Conservation (phyloP, 2,329 filamentous ascomycete genomes). For the Fusarium nanum region DNA sequence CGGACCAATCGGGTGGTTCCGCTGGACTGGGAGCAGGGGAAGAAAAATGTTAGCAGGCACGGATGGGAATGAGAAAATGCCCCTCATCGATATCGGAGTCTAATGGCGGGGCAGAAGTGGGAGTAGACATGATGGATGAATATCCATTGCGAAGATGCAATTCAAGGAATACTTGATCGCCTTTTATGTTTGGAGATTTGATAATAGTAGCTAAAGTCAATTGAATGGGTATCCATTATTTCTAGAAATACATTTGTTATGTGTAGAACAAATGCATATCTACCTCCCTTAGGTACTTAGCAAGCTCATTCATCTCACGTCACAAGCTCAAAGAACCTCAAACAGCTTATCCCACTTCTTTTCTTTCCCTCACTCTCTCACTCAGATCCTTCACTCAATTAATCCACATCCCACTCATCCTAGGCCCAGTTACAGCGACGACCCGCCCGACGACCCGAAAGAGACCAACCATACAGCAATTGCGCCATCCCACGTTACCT, state of each 20-base stretch:
- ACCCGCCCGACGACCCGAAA: conserved; percentile 43
- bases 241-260: neutral
- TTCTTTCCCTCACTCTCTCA: neutral
- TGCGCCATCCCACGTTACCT: conserved; percentile 39
- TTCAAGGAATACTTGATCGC: neutral
- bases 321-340: conserved; percentile 6
- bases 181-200: neutral
- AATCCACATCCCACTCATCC: conserved; percentile 30
- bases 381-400: conserved; percentile 11
- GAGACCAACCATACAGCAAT: conserved; percentile 31
- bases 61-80: conserved; percentile 21
- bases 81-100: conserved; percentile 34
- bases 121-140: neutral
- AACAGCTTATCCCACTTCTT: conserved; percentile 33
- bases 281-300: conserved; percentile 2
- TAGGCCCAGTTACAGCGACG: conserved; percentile 34
- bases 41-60: conserved; percentile 33
- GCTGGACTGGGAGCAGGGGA: conserved; percentile 5
- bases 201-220: neutral
- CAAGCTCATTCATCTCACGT: conserved; percentile 9
- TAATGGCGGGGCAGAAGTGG: conserved; percentile 32
- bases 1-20: conserved; percentile 31
- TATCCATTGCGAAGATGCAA: neutral
- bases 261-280: neutral
- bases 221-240: neutral